These are phyloP conservation scores for Blumeriella jaapii DNA, from an alignment of 2,329 filamentous ascomycete genomes.

Conservation along the genomic window DNA sequence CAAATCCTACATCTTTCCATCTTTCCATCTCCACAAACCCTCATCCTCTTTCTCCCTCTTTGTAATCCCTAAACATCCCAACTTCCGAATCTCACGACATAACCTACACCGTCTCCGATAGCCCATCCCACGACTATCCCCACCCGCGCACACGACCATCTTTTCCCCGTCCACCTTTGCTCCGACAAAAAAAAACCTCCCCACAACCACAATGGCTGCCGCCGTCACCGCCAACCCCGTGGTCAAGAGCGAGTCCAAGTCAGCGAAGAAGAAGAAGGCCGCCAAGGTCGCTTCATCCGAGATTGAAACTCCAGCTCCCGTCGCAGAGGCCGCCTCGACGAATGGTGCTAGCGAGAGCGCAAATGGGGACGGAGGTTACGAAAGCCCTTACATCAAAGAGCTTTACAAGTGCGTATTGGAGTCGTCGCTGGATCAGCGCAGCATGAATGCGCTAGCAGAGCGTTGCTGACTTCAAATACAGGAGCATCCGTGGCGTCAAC, in stretches of 20 bases:
- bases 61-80: too few species aligned
- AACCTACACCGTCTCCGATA: too few species aligned
- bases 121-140: too few species aligned
- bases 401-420: constrained; percentile 65
- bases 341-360: constrained; percentile 32
- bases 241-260: constrained; percentile 50
- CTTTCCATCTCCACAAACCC: too few species aligned
- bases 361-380: constrained; percentile 43
- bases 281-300: constrained; percentile 45
- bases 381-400: constrained; percentile 76
- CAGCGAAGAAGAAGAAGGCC: constrained; percentile 57
- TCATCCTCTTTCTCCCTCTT: too few species aligned
- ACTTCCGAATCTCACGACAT: too few species aligned
- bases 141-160: constrained; percentile 7
- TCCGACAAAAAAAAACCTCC: constrained; percentile 1
- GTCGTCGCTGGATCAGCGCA: background rate
- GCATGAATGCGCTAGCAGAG: background rate
- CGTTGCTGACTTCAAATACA: constrained; percentile 30
- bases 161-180: background rate
- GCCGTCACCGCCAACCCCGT: constrained; percentile 51
- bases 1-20: too few species aligned
- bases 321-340: constrained; percentile 38
- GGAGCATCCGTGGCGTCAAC: constrained; percentile 80
- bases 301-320: constrained; percentile 33
- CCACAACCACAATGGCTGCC: constrained; percentile 46